phyloP scores from a whole-genome alignment of 176 grass and related monocot genomes.

The Themeda triandra region DNA sequence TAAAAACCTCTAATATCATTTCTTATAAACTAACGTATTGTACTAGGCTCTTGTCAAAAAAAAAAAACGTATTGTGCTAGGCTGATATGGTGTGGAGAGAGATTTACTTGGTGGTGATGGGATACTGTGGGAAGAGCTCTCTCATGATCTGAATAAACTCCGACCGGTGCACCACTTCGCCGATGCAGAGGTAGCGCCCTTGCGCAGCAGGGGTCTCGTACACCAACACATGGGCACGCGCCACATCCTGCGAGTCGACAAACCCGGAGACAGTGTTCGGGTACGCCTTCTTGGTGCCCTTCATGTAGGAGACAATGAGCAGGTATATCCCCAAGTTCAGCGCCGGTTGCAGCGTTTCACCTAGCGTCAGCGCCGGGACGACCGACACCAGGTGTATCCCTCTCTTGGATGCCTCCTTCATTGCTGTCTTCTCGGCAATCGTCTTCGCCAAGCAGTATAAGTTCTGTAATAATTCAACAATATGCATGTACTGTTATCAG shows the following conservation, averaged over 20 bases:
- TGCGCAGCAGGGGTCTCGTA: background rate
- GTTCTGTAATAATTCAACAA: background rate
- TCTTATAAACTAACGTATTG: too few relatives aligned
- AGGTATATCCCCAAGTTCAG: background rate
- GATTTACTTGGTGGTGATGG: constrained; percentile 9
- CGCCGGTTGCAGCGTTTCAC: background rate
- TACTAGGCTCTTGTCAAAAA: too few relatives aligned
- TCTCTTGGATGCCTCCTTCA: background rate
- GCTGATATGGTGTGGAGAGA: too few relatives aligned
- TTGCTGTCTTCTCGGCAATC: background rate
- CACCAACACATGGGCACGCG: background rate
- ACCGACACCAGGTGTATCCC: background rate
- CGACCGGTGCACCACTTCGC: background rate
- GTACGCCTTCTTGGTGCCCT: background rate
- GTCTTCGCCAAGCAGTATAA: background rate
- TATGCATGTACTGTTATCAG: too few relatives aligned
- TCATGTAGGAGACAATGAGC: background rate
- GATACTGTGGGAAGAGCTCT: constrained; percentile 21
- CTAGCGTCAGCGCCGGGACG: background rate
- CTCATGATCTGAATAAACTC: background rate
- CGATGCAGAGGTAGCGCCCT: constrained; percentile 14
- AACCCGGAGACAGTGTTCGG: background rate
- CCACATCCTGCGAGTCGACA: too few relatives aligned
- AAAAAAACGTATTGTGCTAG: too few relatives aligned
- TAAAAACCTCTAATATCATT: too few relatives aligned